Percentiles rank a stretch among this genome's conserved stretches.
Conservation (phyloP, 2,329 filamentous ascomycete species). For the Botryotinia globosa region DNA sequence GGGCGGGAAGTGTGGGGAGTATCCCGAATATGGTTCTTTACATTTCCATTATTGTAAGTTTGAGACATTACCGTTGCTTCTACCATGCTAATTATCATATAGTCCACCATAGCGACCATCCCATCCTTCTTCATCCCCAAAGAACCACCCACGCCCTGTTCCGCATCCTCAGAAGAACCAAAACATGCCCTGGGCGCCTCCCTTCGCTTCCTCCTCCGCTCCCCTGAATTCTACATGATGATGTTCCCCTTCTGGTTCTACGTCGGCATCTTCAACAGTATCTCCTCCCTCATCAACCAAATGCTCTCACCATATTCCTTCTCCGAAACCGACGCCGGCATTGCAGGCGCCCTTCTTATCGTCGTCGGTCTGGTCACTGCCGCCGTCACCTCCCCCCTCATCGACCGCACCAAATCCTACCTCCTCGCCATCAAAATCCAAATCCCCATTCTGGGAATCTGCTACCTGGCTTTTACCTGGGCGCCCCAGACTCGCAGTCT, state of each 20-base stretch:
- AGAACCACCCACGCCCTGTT: conserved; percentile 72
- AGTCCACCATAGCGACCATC: conserved; percentile 63
- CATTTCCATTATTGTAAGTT: conserved; percentile 73
- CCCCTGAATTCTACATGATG: conserved; percentile 75
- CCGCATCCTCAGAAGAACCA: conserved; percentile 56
- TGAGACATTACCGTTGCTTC: not conserved
- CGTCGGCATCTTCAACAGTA: conserved; percentile 90
- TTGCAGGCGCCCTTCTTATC: conserved; percentile 86
- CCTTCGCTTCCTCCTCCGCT: conserved; percentile 52
- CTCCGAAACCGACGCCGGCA: conserved; percentile 78
- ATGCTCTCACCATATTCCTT: conserved; percentile 85
- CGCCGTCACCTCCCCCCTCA: conserved; percentile 74
- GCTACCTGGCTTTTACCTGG: conserved; percentile 78
- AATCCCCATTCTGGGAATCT: conserved; percentile 69
- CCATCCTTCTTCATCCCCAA: conserved; percentile 81
- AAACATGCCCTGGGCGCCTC: conserved; percentile 54
- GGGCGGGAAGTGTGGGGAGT: conserved; percentile 58
- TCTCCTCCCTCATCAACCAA: conserved; percentile 85
- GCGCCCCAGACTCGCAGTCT: conserved; percentile 60
- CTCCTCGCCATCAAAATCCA: conserved; percentile 68
- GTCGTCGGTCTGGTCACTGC: conserved; percentile 77
- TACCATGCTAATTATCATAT: conserved; percentile 18
- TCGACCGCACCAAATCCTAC: conserved; percentile 82
- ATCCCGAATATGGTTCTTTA: conserved; percentile 83
- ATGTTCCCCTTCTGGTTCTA: conserved; percentile 79